phyloP scores from a whole-genome alignment of 805 yeast species.

The Ogataea angusta region DNA sequence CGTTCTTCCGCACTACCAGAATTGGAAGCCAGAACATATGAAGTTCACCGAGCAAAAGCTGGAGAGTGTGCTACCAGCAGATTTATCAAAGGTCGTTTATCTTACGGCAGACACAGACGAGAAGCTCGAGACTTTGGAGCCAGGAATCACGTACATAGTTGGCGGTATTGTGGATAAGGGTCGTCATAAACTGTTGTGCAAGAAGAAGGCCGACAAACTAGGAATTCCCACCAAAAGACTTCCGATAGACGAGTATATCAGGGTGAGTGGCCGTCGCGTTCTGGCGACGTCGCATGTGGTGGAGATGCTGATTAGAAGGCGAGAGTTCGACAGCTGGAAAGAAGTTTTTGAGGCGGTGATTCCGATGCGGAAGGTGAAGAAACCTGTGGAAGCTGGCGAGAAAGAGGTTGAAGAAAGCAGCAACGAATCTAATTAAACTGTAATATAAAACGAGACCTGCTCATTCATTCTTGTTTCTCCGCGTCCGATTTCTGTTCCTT shows the following conservation, averaged over 20 bases:
- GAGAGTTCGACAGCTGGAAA: conserved; percentile 79
- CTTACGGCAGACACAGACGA: conserved; percentile 86
- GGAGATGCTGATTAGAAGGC: conserved; percentile 78
- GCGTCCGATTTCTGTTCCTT: conserved; percentile 8
- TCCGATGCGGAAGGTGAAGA: conserved; percentile 67
- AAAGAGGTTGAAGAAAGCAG: conserved; percentile 3
- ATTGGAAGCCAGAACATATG: conserved; percentile 61
- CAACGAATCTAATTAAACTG: not conserved
- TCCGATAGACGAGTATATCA: conserved; percentile 84
- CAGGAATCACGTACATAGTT: conserved; percentile 73
- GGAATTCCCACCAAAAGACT: conserved; percentile 72
- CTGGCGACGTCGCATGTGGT: conserved; percentile 95
- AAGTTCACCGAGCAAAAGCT: conserved; percentile 43
- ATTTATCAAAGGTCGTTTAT: conserved; percentile 51
- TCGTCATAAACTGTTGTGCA: conserved; percentile 76
- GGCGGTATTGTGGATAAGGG: conserved; percentile 98
- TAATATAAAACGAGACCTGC: conserved; percentile 4
- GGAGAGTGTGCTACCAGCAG: conserved; percentile 27
- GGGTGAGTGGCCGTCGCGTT: conserved; percentile 81
- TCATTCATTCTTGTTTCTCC: not conserved
- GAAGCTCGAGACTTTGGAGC: conserved; percentile 57
- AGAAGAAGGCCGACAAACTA: conserved; percentile 70
- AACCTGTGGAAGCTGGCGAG: conserved; percentile 18
- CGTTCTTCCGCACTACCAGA: conserved; percentile 52
- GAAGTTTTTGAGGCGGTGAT: conserved; percentile 80